A percentile compares a stretch with the other conserved stretches of the same genome.
phyloP scores from a whole-genome alignment of 2,329 filamentous ascomycete species.

The Huntiella abstrusa region DNA sequence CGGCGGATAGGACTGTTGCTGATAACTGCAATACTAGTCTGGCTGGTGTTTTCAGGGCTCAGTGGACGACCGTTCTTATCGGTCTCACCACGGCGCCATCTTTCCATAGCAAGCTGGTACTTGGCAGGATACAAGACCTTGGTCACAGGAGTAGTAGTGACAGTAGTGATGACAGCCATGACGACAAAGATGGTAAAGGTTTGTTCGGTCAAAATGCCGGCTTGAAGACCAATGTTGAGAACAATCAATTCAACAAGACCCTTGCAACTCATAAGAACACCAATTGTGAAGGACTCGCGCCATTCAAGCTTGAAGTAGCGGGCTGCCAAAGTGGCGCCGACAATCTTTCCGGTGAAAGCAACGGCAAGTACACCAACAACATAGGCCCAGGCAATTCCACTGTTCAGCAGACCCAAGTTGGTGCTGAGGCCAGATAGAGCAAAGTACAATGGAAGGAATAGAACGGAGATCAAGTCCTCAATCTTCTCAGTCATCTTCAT shows the following conservation, averaged over 20 bases:
- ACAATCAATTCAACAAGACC: slow-evolving; percentile 89
- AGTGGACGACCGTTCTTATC: slow-evolving; percentile 48
- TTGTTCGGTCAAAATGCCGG: slow-evolving; percentile 56
- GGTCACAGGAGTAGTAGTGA: slow-evolving; percentile 62
- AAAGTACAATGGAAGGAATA: slow-evolving; percentile 86
- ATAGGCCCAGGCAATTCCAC: slow-evolving; percentile 74
- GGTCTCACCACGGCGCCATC: slow-evolving; percentile 62
- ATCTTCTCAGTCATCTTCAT: slow-evolving; percentile 88
- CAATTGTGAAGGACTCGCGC: slow-evolving; percentile 79
- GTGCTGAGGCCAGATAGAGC: slow-evolving; percentile 80
- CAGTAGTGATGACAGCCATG: slow-evolving; percentile 70
- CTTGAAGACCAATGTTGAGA: slow-evolving; percentile 64
- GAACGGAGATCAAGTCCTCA: slow-evolving; percentile 67
- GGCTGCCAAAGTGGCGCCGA: slow-evolving; percentile 65
- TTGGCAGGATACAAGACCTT: slow-evolving; percentile 52
- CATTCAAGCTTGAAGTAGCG: slow-evolving; percentile 60
- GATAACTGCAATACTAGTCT: slow-evolving; percentile 8
- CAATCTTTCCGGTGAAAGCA: slow-evolving; percentile 71
- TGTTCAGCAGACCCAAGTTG: slow-evolving; percentile 65
- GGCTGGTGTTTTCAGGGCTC: slow-evolving; percentile 18
- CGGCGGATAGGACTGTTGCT: slow-evolving; percentile 28
- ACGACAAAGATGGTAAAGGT: slow-evolving; percentile 92
- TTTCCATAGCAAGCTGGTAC: slow-evolving; percentile 33
- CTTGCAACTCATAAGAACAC: slow-evolving; percentile 89
- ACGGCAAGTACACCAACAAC: slow-evolving; percentile 65